Percentiles rank a stretch among this genome's conserved stretches.
Evolutionary conservation across 345 rosid species (phyloP).

Genomic region (Citrus sp.): DNA sequence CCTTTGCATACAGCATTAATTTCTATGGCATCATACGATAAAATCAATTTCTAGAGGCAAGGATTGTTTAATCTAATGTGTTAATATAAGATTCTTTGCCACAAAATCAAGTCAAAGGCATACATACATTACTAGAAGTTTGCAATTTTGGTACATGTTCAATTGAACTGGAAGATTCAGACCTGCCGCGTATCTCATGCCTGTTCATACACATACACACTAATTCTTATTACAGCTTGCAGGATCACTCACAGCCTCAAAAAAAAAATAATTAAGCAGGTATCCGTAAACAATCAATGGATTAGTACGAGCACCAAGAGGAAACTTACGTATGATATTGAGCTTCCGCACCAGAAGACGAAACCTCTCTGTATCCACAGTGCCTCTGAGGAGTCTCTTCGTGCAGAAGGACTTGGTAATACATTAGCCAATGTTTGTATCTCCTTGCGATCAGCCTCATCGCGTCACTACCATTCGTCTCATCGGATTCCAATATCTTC

Average conservation of each 20-base stretch:
- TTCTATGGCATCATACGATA: constrained; percentile 10
- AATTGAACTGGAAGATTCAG: constrained; percentile 20
- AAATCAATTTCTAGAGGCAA: neutral
- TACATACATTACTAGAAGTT: constrained; percentile 29
- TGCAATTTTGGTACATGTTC: constrained; percentile 20
- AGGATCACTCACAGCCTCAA: neutral
- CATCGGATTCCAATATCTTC: constrained; percentile 2
- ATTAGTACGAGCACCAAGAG: neutral
- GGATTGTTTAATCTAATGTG: neutral
- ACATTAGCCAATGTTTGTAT: constrained; percentile 72
- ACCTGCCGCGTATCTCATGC: constrained; percentile 19
- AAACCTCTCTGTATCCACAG: constrained; percentile 19
- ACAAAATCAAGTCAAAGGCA: neutral
- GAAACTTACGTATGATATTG: constrained; percentile 23
- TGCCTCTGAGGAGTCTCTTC: constrained; percentile 39
- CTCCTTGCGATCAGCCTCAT: constrained; percentile 48
- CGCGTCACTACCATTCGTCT: constrained; percentile 21
- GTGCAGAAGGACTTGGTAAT: constrained; percentile 59
- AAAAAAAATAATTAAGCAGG: neutral
- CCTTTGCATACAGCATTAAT: constrained; percentile 41
- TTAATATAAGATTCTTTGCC: neutral
- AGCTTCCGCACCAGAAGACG: constrained; percentile 15
- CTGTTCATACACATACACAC: constrained; percentile 21
- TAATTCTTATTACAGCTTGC: constrained; percentile 10
- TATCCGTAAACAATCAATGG: neutral